Percentiles rank a stretch among this genome's conserved stretches.
These are phyloP conservation scores for Pseudoscleropodium purum DNA, from an alignment of 225 moss, liverwort and hornwort species.

Conservation along the genomic window DNA sequence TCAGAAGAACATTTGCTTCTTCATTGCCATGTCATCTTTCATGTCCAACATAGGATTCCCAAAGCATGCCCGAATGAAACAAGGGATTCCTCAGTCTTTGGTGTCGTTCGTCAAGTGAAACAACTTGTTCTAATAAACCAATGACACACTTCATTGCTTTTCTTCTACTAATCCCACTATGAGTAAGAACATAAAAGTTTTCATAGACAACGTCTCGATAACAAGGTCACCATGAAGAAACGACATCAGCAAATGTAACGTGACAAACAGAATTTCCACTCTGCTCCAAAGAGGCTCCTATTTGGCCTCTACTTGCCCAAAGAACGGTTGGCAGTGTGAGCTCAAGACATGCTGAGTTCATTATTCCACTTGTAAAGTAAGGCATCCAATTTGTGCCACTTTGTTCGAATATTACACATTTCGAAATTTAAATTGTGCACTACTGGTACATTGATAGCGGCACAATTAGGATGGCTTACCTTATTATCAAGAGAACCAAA, in stretches of 20 bases:
- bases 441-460: not conserved
- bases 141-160: not conserved
- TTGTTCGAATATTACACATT: not conserved
- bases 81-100: not conserved
- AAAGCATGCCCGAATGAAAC: not conserved
- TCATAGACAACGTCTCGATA: not conserved
- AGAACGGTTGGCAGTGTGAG: not conserved
- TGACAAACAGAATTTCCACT: not conserved
- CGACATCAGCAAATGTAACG: not conserved
- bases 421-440: not conserved
- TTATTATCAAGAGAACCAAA: not conserved
- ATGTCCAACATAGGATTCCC: not conserved
- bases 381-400: not conserved
- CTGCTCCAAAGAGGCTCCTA: not conserved
- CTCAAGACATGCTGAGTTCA: not conserved
- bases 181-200: not conserved
- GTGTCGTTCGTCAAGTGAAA: not conserved
- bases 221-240: not conserved
- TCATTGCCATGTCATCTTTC: not conserved
- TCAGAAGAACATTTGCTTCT: not conserved
- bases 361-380: not conserved
- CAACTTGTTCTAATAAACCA: not conserved
- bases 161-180: not conserved
- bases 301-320: not conserved
- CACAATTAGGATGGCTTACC: not conserved